These are phyloP conservation scores for Darksidea phi DNA, from an alignment of 495 filamentous ascomycete genomes.

Conservation along the genomic window DNA sequence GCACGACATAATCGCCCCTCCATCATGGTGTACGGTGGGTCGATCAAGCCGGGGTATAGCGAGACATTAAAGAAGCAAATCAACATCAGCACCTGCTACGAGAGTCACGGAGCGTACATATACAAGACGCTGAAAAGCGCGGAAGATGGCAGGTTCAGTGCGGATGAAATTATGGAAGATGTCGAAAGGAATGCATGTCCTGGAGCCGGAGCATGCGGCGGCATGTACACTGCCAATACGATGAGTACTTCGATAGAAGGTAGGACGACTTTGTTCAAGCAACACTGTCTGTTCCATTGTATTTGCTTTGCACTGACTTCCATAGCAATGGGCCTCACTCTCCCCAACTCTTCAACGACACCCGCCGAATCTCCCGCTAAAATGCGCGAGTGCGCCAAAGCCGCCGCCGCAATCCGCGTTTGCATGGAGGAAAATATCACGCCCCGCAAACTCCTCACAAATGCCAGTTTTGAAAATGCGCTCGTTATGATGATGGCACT, in stretches of 20 bases:
- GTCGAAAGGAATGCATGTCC: conserved; percentile 85
- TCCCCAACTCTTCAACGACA: conserved; percentile 88
- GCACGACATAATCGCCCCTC: conserved; percentile 89
- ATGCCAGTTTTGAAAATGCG: conserved; percentile 87
- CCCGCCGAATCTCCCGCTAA: conserved; percentile 87
- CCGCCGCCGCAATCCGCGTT: conserved; percentile 77
- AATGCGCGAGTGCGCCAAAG: conserved; percentile 85
- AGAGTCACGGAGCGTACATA: conserved; percentile 81
- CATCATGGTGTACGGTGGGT: conserved; percentile 84
- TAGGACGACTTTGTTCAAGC: not conserved
- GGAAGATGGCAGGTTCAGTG: conserved; percentile 58
- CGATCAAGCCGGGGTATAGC: conserved; percentile 83
- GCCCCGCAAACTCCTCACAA: conserved; percentile 80
- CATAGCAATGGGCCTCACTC: conserved; percentile 74
- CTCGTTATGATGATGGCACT: conserved; percentile 90
- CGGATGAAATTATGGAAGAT: conserved; percentile 82
- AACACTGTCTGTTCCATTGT: not conserved
- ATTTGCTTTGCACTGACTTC: not conserved
- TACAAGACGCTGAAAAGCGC: conserved; percentile 67
- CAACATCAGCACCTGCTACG: conserved; percentile 89
- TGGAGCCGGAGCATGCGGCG: conserved; percentile 90
- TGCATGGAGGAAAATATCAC: conserved; percentile 87
- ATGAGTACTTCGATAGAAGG: conserved; percentile 94
- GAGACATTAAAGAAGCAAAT: conserved; percentile 72
- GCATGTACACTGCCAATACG: conserved; percentile 96